Evolutionary conservation across 352 stramenopile genomes (phyloP), one percentile per base, ranked within the genome.

Genomic region (Phytophthora europaea): DNA sequence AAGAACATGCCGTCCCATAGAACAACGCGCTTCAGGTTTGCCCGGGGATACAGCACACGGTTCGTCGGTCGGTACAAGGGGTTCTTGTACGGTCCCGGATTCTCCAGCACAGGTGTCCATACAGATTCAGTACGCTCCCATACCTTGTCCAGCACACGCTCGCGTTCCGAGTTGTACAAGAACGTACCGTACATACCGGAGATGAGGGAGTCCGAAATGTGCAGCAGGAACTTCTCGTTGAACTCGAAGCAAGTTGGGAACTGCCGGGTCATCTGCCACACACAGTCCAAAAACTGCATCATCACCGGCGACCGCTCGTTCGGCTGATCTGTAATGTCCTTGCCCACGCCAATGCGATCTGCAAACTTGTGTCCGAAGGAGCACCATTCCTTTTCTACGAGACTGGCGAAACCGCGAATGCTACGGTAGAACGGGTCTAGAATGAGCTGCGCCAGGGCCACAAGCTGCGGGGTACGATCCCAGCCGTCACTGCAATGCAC

Each of bases 331-430:
- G 76, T 88, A 16, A 84, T 87, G 60, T 96, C 88, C 48, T 94
- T 95, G 59, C 88, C 89, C 26, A 95, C 85, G 9, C 92, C 89
- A 67, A 94, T 82, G 20, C 93, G 81, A 52, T 98, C 90, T 0
- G 87, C 81, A 65, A 98, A 98, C 72, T 96, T 97, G 82, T 97
- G 91, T 10, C 93, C 93, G 51, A 98, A 98, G 3, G 88, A 91
- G 45, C 85, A 96, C 89, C 89, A 97, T 28, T 97, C 89, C 56
- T 97, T 97, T 73, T 97, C 90, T 0, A 96, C 78, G 0, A 97
- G 77, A 20, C 87, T 89, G 2, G 90, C 89, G 61, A 97, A 97
- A 1, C 90, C 90, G 0, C 88, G 84, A 33, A 97, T 93, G 15
- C 85, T 94, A 5, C 90, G 89, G 72, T 96, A 97, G 74, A 93